Percentiles rank a stretch among this genome's conserved stretches.
phyloP scores from a whole-genome alignment of 2,329 filamentous ascomycete species.

The Fusarium sp. region DNA sequence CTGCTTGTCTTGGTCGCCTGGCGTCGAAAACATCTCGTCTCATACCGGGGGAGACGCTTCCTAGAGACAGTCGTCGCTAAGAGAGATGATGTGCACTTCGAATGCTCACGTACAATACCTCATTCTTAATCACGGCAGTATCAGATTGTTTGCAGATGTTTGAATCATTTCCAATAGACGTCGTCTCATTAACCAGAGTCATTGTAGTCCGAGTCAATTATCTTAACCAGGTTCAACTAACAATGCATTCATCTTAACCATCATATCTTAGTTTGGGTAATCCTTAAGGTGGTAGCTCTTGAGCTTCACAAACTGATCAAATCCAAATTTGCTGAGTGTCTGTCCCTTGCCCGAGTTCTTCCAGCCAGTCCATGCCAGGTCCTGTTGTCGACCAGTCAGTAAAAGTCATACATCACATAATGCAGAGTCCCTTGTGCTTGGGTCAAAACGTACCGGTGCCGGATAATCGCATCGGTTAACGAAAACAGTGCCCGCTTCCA shows the following conservation, averaged over 20 bases:
- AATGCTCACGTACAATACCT: neutral
- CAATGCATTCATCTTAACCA: neutral
- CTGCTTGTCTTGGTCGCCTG: slow-evolving; percentile 20
- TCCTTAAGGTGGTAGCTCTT: slow-evolving; percentile 97
- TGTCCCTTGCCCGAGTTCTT: slow-evolving; percentile 96
- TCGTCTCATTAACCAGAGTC: slow-evolving; percentile 34
- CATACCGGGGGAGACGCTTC: slow-evolving; percentile 19
- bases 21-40: slow-evolving; percentile 40
- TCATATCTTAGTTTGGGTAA: slow-evolving; percentile 67
- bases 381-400: slow-evolving; percentile 62
- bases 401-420: slow-evolving; percentile 13
- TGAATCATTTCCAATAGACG: slow-evolving; percentile 23
- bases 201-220: slow-evolving; percentile 25
- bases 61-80: slow-evolving; percentile 39
- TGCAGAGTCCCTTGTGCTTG: slow-evolving; percentile 20
- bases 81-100: slow-evolving; percentile 29
- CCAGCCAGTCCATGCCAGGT: slow-evolving; percentile 97
- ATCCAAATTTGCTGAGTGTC: slow-evolving; percentile 89
- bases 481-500: slow-evolving; percentile 96
- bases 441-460: slow-evolving; percentile 75
- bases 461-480: slow-evolving; percentile 95
- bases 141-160: slow-evolving; percentile 22
- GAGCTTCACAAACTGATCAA: slow-evolving; percentile 94
- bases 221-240: slow-evolving; percentile 12
- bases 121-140: neutral